Evolutionary conservation across 768 basidiomycete genomes (phyloP).

Genomic region (Suillus tomentosus): DNA sequence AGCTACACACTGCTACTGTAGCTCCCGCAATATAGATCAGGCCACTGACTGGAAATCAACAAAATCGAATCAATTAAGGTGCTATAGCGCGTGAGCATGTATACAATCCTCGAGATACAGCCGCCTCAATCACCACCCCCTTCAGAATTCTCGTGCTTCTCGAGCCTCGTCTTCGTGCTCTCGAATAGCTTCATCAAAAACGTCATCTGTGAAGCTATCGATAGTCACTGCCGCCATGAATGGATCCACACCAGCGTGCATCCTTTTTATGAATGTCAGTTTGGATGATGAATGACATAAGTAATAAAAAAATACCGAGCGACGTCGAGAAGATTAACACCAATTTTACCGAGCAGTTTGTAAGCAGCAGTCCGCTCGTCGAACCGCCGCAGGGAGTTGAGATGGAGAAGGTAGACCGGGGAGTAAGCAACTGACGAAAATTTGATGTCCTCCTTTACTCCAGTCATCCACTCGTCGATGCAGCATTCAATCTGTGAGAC

Average conservation of each 20-base stretch:
- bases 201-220: neutral
- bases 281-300: constrained; percentile 3
- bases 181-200: constrained; percentile 6
- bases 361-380: constrained; percentile 7
- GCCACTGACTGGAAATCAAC: neutral
- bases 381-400: constrained; percentile 8
- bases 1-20: constrained; percentile 1
- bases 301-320: constrained; percentile 6
- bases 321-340: neutral
- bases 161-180: constrained; percentile 7
- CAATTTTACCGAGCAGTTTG: constrained; percentile 10
- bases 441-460: constrained; percentile 14
- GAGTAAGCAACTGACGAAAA: constrained; percentile 12
- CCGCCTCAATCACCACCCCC: constrained; percentile 1
- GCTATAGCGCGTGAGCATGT: neutral
- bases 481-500: constrained; percentile 17
- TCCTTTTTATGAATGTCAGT: constrained; percentile 10
- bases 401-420: constrained; percentile 11
- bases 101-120: neutral
- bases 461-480: constrained; percentile 18
- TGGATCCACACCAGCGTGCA: constrained; percentile 10
- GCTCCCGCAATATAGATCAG: neutral
- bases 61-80: neutral
- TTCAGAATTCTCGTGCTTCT: constrained; percentile 3
- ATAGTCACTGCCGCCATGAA: constrained; percentile 1